Percentiles rank a stretch among this genome's conserved stretches.
Evolutionary conservation across 306 rosid genomes (phyloP).

Genomic region (Trifolium dubium): DNA sequence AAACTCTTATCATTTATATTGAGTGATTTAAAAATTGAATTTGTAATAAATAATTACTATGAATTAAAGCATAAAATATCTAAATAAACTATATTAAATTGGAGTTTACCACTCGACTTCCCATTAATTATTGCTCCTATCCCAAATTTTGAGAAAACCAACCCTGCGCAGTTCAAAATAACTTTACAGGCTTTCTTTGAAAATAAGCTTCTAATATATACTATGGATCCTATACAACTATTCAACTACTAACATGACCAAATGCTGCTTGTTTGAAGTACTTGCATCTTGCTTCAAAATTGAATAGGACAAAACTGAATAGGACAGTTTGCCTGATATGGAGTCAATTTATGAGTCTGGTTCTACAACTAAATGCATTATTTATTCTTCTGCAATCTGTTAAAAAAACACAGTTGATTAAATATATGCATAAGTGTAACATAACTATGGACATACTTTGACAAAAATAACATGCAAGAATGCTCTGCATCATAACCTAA

Average conservation of each 20-base stretch:
- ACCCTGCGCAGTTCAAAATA: too few species aligned
- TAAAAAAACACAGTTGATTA: slow-evolving; percentile 33
- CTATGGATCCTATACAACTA: too few species aligned
- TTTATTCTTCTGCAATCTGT: slow-evolving; percentile 59
- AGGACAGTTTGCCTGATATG: slow-evolving; percentile 72
- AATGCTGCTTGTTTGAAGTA: slow-evolving; percentile 83
- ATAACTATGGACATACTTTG: not conserved
- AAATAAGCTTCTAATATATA: too few species aligned
- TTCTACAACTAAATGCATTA: slow-evolving; percentile 48
- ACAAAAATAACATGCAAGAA: slow-evolving; percentile 23
- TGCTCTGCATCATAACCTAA: slow-evolving; percentile 4
- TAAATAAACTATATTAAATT: too few species aligned
- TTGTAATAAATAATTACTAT: too few species aligned
- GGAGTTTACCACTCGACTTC: too few species aligned
- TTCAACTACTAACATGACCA: slow-evolving; percentile 41
- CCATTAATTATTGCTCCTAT: too few species aligned
- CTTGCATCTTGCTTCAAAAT: slow-evolving; percentile 92
- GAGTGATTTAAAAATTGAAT: too few species aligned
- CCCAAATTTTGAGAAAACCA: too few species aligned
- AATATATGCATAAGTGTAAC: not conserved
- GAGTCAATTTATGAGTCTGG: slow-evolving; percentile 54
- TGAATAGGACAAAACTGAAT: slow-evolving; percentile 81
- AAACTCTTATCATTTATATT: too few species aligned
- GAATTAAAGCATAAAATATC: too few species aligned
- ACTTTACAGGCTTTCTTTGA: too few species aligned